phyloP scores from a whole-genome alignment of 352 stramenopile species.

The Peronospora destructor region DNA sequence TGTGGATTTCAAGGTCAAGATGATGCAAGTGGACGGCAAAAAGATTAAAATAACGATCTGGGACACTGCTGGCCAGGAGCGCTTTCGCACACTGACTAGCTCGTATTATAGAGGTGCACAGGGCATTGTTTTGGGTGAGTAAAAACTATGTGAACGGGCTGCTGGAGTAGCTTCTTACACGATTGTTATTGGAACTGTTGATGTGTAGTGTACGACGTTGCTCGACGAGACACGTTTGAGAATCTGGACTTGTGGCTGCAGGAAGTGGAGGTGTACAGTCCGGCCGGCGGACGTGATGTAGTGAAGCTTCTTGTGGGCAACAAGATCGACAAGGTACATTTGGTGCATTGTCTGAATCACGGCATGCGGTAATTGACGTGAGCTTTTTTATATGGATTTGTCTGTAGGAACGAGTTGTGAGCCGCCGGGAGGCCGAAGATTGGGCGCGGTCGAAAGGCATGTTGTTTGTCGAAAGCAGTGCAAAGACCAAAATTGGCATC shows the following conservation, averaged over 20 bases:
- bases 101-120: constrained; percentile 97
- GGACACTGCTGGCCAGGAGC: constrained; percentile 97
- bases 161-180: constrained; percentile 1
- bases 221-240: constrained; percentile 94
- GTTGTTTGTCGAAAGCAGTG: constrained; percentile 96
- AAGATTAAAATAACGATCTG: constrained; percentile 98
- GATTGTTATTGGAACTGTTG: not conserved
- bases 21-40: constrained; percentile 93
- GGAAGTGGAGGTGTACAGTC: constrained; percentile 95
- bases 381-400: constrained; percentile 1
- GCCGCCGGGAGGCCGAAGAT: constrained; percentile 90
- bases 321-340: constrained; percentile 88
- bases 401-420: constrained; percentile 88
- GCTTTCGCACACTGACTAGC: constrained; percentile 95
- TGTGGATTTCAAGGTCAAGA: constrained; percentile 97
- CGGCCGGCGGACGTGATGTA: constrained; percentile 90
- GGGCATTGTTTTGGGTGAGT: constrained; percentile 91
- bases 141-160: not conserved
- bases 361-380: not conserved
- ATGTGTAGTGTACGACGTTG: constrained; percentile 92
- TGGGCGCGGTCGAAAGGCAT: constrained; percentile 96
- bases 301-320: constrained; percentile 98
- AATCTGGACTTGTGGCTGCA: constrained; percentile 97
- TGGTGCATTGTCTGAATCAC: not conserved
- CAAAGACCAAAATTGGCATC: constrained; percentile 93